phyloP scores from a whole-genome alignment of 495 filamentous ascomycete species.

The Penicillium taxi region DNA sequence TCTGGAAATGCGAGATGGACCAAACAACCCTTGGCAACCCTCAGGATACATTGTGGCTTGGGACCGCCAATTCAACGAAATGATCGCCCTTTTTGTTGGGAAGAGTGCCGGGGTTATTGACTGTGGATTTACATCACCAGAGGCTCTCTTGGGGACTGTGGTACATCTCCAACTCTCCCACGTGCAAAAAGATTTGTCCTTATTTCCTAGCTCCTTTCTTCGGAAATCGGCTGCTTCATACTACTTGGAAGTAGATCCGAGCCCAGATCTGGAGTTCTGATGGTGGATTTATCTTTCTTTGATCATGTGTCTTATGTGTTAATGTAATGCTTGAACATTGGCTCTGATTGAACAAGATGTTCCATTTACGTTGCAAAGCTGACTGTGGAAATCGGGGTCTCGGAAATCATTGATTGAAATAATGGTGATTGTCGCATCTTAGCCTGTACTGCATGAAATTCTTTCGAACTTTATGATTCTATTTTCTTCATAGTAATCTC shows the following conservation, averaged over 20 bases:
- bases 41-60: conserved; percentile 34
- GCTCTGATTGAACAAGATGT: no score
- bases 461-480: no score
- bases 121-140: conserved; percentile 5
- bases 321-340: no score
- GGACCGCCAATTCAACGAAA: conserved; percentile 27
- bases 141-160: conserved; percentile 17
- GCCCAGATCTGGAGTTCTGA: conserved; percentile 15
- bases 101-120: conserved; percentile 14
- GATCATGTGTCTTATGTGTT: no score
- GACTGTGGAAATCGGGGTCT: no score
- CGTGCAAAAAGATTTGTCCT: conserved; percentile 1
- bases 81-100: conserved; percentile 26
- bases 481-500: no score
- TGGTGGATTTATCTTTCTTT: neutral
- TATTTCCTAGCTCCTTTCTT: conserved; percentile 1
- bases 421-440: no score
- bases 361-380: no score
- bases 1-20: conserved; percentile 15
- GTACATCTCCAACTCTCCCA: conserved; percentile 10
- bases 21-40: conserved; percentile 17
- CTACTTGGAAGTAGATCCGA: conserved; percentile 25
- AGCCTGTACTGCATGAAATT: no score
- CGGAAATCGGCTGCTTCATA: conserved; percentile 10
- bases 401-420: no score